Conservation (phyloP, 2,329 filamentous ascomycete genomes). For the Dendryphion nanum region DNA sequence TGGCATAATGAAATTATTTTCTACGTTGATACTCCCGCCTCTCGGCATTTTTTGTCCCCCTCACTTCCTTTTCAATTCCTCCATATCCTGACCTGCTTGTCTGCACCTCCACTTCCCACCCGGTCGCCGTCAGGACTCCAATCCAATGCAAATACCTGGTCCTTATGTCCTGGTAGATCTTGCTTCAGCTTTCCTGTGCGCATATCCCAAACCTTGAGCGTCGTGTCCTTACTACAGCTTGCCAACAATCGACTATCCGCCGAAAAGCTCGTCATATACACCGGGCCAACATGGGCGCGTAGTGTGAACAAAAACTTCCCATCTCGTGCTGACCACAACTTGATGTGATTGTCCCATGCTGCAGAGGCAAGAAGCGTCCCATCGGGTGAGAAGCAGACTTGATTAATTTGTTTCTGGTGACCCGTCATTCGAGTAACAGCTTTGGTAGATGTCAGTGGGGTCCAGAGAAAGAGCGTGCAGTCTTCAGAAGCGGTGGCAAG, state of each 20-base stretch:
- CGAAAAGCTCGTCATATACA: conserved; percentile 91
- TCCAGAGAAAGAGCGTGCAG: conserved; percentile 96
- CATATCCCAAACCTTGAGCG: conserved; percentile 93
- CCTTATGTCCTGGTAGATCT: conserved; percentile 86
- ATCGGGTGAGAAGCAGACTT: conserved; percentile 91
- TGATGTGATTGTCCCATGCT: conserved; percentile 92
- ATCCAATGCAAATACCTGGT: conserved; percentile 91
- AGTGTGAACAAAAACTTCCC: conserved; percentile 81
- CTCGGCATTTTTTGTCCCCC: too few relatives aligned
- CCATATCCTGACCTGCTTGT: conserved; percentile 72
- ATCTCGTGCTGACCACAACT: conserved; percentile 80
- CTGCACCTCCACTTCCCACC: conserved; percentile 89
- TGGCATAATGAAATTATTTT: too few relatives aligned
- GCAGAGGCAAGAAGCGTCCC: conserved; percentile 83
- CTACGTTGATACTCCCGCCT: too few relatives aligned
- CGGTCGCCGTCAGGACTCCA: conserved; percentile 90
- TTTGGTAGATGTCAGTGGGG: conserved; percentile 72
- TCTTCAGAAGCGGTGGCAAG: conserved; percentile 91
- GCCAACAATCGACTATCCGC: conserved; percentile 88
- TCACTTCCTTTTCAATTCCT: conserved; percentile 57
- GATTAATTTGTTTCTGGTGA: conserved; percentile 95
- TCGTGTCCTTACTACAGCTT: conserved; percentile 87
- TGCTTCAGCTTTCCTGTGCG: conserved; percentile 75
- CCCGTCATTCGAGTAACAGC: conserved; percentile 86
- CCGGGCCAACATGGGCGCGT: conserved; percentile 83